Percentiles rank a stretch among this genome's conserved stretches.
Evolutionary conservation across 2,329 filamentous ascomycete species (phyloP).

Genomic region (Bipolaris cookei): DNA sequence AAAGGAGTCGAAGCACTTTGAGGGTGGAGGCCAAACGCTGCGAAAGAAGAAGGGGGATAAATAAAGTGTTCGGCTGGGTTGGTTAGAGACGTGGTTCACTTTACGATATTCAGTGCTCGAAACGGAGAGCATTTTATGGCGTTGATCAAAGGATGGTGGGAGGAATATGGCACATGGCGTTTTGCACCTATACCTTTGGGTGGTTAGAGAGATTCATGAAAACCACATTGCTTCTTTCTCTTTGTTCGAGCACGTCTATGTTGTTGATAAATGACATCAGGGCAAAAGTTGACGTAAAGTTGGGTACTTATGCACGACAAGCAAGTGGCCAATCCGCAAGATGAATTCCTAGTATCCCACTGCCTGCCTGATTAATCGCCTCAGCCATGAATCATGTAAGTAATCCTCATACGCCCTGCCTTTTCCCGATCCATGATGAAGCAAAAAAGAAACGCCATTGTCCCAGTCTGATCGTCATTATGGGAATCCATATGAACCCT

Average conservation of each 20-base stretch:
- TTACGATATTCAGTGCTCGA: not conserved
- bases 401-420: not conserved
- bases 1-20: constrained; percentile 70
- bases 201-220: not conserved
- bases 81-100: not conserved
- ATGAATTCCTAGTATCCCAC: too few relatives aligned
- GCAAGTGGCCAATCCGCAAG: too few relatives aligned
- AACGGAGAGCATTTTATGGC: constrained; percentile 32
- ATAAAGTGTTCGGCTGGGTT: constrained; percentile 16
- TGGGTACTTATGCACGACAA: not conserved
- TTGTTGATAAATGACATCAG: not conserved
- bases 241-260: not conserved
- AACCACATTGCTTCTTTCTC: not conserved
- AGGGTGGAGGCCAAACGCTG: constrained; percentile 83
- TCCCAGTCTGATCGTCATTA: too few relatives aligned
- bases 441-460: not conserved
- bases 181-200: constrained; percentile 16
- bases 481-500: too few relatives aligned
- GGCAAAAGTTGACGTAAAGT: not conserved
- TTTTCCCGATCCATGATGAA: not conserved
- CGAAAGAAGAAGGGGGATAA: constrained; percentile 71
- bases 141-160: constrained; percentile 20
- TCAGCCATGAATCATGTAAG: not conserved
- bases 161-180: constrained; percentile 29
- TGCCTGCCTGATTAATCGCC: not conserved